Evolutionary conservation across 169 alveolate species (phyloP).

Genomic region (Amoebophrya sp.): DNA sequence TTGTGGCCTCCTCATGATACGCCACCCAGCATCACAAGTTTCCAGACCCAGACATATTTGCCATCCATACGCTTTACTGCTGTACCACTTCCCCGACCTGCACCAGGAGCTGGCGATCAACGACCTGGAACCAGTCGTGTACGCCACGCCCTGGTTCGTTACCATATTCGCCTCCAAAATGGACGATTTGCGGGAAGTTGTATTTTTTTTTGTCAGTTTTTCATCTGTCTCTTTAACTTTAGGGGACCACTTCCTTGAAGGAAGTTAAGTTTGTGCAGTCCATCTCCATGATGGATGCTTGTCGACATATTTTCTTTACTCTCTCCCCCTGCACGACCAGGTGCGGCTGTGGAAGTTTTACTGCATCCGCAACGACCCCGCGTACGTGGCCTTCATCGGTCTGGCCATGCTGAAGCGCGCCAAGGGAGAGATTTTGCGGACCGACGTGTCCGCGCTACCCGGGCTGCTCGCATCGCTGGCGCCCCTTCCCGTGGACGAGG

Average conservation of each 20-base stretch:
- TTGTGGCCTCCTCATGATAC: too few species aligned
- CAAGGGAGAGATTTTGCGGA: not conserved
- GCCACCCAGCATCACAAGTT: too few species aligned
- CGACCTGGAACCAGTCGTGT: not conserved
- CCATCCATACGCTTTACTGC: too few species aligned
- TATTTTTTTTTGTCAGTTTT: too few species aligned
- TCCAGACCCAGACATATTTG: too few species aligned
- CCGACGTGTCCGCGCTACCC: not conserved
- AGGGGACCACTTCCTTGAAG: too few species aligned
- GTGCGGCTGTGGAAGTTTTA: not conserved
- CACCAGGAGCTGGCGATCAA: not conserved
- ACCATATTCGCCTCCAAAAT: not conserved
- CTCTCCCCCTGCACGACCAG: too few species aligned
- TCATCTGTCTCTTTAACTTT: too few species aligned
- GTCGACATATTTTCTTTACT: too few species aligned
- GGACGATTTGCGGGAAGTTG: not conserved
- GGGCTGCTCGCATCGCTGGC: not conserved
- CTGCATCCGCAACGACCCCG: not conserved
- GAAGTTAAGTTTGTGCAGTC: too few species aligned
- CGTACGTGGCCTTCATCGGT: not conserved
- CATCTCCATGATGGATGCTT: too few species aligned
- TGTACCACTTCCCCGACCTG: not conserved
- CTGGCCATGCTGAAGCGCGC: not conserved
- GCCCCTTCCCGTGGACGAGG: not conserved
- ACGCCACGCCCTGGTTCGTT: not conserved